Percentiles rank a stretch among this genome's conserved stretches.
phyloP scores from a whole-genome alignment of 305 asterid species.

The Euphrasia arctica region DNA sequence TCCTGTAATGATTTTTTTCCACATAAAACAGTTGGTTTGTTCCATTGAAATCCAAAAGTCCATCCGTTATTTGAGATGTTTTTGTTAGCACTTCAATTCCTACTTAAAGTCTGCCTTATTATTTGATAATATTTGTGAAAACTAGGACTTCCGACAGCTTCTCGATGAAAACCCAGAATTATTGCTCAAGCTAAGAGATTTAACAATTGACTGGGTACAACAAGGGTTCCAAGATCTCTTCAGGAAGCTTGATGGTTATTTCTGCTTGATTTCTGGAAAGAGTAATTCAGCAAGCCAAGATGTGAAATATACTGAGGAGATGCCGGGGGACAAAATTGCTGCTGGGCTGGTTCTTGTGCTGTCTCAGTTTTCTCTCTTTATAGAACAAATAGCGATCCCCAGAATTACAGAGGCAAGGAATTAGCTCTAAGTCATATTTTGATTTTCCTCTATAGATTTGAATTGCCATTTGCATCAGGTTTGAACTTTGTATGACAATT shows the following conservation, averaged over 20 bases:
- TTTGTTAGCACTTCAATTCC: not conserved
- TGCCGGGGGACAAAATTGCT: slow-evolving; percentile 45
- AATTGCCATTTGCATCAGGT: not conserved
- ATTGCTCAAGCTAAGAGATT: slow-evolving; percentile 64
- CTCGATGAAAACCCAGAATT: slow-evolving; percentile 68
- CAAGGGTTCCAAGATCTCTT: slow-evolving; percentile 95
- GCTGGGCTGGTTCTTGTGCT: slow-evolving; percentile 90
- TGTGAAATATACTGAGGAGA: slow-evolving; percentile 31
- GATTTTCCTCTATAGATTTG: slow-evolving; percentile 1
- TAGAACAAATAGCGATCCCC: slow-evolving; percentile 78
- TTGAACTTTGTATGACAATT: slow-evolving; percentile 16
- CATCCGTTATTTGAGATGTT: not conserved
- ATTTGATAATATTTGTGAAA: slow-evolving; percentile 21
- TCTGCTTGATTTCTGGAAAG: slow-evolving; percentile 74
- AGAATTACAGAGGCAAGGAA: slow-evolving; percentile 72
- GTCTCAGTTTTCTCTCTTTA: slow-evolving; percentile 58
- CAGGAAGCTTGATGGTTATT: slow-evolving; percentile 58
- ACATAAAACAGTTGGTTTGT: not conserved
- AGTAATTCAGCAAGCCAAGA: slow-evolving; percentile 45
- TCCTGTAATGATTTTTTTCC: not conserved
- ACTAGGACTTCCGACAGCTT: slow-evolving; percentile 70
- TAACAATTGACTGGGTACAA: slow-evolving; percentile 68
- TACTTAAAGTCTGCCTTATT: not conserved
- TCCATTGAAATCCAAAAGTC: not conserved
- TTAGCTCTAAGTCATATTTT: slow-evolving; percentile 10